Base-by-base conservation (phyloP, 805 yeast species). In the Sugiyamaella marilandica region DNA sequence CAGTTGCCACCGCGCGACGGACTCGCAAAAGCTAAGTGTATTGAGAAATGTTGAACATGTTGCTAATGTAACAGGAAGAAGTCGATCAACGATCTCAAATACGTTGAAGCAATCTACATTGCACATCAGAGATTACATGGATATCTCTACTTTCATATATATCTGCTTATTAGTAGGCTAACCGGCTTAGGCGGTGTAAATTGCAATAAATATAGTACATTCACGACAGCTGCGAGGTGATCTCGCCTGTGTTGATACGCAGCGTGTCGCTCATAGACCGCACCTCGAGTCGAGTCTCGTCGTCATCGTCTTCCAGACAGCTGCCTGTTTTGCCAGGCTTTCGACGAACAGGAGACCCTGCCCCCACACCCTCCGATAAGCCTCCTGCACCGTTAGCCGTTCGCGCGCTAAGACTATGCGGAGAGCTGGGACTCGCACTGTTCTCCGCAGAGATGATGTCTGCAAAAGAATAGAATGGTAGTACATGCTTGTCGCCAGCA, bases 391-490 rank as follows among this genome's bases (percentile, higher is more conserved):
- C 43, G 14, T 9, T 16, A 3, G 43, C 2, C 13, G 5, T 21
- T 4, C 43, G 43, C 7, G 43, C 24, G 21, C 43, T 39, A 3
- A 16, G 13, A 10, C 16, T 39, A 24, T 14, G 43, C 14, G 43
- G 43, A 16, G 43, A 39, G 43, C 19, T 39, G 19, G 19, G 43
- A 19, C 19, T 39, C 2, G 47, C 29, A 2, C 26, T 36, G 10
- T 43, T n/a, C 29, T 85, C 92, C 60, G 80, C 82, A 57, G 74
- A 79, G 55, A 85, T 76, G 79, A 87, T 78, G 61, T 87, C 96
- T 2, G 92, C 95, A 66, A 85, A 87, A 2, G 90, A 83, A 63
- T 81, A 84, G 65, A 87, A 87, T 36, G 74, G 70, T 39, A 77
- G 57, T 2, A 62, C 59, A 33, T 54, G 57, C 11, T 55, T 49